Conservation (phyloP, 345 rosid species). For the Eucalyptus curtisii region DNA sequence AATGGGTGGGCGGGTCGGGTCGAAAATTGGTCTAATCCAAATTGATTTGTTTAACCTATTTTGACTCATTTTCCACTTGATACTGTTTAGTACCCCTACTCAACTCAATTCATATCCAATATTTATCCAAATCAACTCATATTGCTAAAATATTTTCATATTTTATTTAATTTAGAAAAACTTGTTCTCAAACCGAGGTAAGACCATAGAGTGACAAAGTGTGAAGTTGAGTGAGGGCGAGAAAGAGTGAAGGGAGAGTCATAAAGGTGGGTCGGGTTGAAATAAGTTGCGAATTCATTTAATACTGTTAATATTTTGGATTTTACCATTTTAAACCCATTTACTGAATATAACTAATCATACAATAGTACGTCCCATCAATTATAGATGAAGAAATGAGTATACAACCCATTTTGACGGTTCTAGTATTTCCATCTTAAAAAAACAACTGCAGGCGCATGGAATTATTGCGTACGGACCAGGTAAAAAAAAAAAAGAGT, state of each 20-base stretch:
- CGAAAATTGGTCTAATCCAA: not conserved
- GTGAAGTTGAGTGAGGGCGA: not conserved
- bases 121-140: too few species aligned
- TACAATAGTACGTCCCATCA: accelerated
- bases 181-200: not conserved
- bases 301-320: not conserved
- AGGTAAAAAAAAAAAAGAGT: not conserved
- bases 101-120: not conserved
- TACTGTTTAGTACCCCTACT: not conserved
- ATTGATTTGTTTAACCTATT: too few species aligned
- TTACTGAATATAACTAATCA: not conserved
- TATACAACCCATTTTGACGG: accelerated
- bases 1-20: accelerated
- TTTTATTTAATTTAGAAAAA: too few species aligned
- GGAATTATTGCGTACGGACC: not conserved
- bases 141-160: too few species aligned
- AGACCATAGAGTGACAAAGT: accelerated
- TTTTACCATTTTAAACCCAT: too few species aligned
- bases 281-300: not conserved
- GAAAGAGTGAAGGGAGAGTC: not conserved
- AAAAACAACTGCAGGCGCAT: not conserved
- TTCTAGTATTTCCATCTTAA: not conserved
- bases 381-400: not conserved
- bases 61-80: not conserved
- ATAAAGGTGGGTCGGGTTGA: not conserved